Evolutionary conservation across 78 protist genomes (phyloP).

Genomic region (Guillardia theta): DNA sequence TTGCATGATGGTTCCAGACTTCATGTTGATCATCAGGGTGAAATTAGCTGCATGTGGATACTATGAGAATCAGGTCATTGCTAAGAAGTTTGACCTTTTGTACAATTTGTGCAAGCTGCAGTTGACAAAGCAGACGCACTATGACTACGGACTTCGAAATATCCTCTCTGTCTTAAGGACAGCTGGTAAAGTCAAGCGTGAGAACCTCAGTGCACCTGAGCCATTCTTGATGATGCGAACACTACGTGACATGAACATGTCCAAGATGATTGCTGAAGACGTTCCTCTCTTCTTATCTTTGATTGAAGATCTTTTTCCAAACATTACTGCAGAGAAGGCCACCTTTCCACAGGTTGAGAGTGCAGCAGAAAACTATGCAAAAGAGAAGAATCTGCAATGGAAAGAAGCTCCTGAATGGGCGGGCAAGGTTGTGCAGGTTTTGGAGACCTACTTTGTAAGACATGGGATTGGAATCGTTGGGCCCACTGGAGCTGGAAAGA

Average conservation of each 20-base stretch:
- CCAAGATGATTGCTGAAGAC: slow-evolving; percentile 87
- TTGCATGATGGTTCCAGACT: slow-evolving; percentile 93
- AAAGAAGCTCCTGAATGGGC: slow-evolving; percentile 49
- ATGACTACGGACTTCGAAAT: slow-evolving; percentile 82
- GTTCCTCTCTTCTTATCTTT: slow-evolving; percentile 80
- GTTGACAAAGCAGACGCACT: slow-evolving; percentile 84
- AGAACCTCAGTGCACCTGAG: slow-evolving; percentile 56
- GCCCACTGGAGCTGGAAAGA: slow-evolving; percentile 71
- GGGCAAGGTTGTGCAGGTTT: slow-evolving; percentile 69
- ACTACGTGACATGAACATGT: slow-evolving; percentile 85
- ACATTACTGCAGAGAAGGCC: slow-evolving; percentile 28
- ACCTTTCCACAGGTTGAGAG: slow-evolving; percentile 58
- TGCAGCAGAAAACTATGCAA: not conserved
- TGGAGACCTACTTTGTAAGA: slow-evolving; percentile 69
- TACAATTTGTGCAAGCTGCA: slow-evolving; percentile 84
- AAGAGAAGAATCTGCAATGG: slow-evolving; percentile 41
- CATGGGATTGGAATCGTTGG: slow-evolving; percentile 84
- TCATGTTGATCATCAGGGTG: slow-evolving; percentile 77
- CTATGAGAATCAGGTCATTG: slow-evolving; percentile 44
- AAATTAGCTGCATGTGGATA: slow-evolving; percentile 83
- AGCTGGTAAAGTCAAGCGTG: slow-evolving; percentile 63
- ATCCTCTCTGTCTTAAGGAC: slow-evolving; percentile 80
- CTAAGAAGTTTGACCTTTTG: slow-evolving; percentile 76
- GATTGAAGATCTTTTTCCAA: slow-evolving; percentile 85
- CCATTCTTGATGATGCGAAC: slow-evolving; percentile 70